phyloP scores from a whole-genome alignment of 306 rosid species.

The Vigna nakashimae region DNA sequence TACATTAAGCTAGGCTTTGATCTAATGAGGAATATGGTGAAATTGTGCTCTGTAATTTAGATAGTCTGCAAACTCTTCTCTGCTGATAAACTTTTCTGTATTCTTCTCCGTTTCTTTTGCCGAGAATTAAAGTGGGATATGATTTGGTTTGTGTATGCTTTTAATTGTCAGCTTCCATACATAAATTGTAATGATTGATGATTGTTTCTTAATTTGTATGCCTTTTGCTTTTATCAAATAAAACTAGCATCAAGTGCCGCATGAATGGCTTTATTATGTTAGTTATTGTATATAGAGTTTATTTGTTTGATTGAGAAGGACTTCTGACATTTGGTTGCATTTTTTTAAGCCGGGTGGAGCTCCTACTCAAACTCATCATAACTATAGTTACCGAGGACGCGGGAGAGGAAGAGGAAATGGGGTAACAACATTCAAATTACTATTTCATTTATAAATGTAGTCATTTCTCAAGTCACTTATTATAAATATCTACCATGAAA shows the following conservation, averaged over 20 bases:
- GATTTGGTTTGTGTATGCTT: slow-evolving; percentile 28
- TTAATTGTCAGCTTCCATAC: slow-evolving; percentile 14
- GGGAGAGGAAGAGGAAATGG: slow-evolving; percentile 81
- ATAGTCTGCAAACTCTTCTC: neutral
- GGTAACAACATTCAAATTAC: slow-evolving; percentile 60
- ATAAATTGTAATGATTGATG: slow-evolving; percentile 34
- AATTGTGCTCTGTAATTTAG: neutral
- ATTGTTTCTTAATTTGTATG: neutral
- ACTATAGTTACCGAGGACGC: slow-evolving; percentile 71
- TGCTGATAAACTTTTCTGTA: neutral
- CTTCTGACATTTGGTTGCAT: slow-evolving; percentile 41
- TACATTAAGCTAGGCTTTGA: slow-evolving; percentile 7
- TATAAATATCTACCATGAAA: neutral
- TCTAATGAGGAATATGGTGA: neutral
- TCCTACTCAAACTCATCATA: slow-evolving; percentile 55
- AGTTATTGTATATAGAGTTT: neutral
- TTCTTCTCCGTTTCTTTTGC: neutral
- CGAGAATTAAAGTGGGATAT: slow-evolving; percentile 20
- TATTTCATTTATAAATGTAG: neutral
- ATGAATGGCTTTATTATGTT: neutral
- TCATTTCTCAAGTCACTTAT: neutral
- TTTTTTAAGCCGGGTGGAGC: slow-evolving; percentile 69
- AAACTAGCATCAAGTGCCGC: neutral
- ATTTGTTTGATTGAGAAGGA: neutral
- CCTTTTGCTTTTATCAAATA: slow-evolving; percentile 19